These are phyloP conservation scores for Xylariaceae sp. DNA, from an alignment of 2,329 filamentous ascomycete species.

Conservation along the genomic window DNA sequence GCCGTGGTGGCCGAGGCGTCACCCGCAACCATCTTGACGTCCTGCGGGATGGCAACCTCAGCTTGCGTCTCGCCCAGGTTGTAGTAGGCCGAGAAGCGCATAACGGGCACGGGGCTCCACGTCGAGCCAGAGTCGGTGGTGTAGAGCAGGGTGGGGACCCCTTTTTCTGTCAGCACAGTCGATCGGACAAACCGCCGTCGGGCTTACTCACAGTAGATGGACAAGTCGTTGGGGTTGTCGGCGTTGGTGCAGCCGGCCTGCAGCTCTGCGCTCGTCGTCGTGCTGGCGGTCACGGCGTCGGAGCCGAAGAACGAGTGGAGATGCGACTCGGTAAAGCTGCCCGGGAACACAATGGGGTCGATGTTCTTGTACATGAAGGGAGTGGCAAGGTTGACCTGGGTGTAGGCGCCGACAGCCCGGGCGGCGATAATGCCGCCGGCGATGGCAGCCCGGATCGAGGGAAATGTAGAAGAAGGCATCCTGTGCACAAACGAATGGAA, in stretches of 20 bases:
- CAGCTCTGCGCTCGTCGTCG: constrained; percentile 21
- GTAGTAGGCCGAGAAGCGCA: constrained; percentile 16
- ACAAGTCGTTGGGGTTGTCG: constrained; percentile 24
- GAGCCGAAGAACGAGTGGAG: constrained; percentile 20
- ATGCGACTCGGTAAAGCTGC: constrained; percentile 13
- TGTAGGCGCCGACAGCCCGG: not conserved
- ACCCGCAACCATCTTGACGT: constrained; percentile 27
- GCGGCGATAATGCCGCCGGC: not conserved
- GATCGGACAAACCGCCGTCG: constrained; percentile 3
- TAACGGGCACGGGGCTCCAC: constrained; percentile 9
- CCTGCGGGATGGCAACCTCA: constrained; percentile 15
- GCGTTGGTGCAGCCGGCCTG: constrained; percentile 19
- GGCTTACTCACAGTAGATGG: constrained; percentile 18
- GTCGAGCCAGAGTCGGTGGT: constrained; percentile 8
- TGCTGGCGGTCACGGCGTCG: constrained; percentile 14
- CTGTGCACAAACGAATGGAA: not conserved
- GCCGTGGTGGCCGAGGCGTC: constrained; percentile 34
- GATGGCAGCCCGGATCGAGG: not conserved
- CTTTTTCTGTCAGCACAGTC: not conserved
- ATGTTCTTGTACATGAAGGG: constrained; percentile 21
- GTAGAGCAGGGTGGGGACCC: constrained; percentile 10
- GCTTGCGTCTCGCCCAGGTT: constrained; percentile 12
- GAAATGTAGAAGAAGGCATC: not conserved
- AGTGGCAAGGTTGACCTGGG: constrained; percentile 2
- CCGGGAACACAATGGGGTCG: constrained; percentile 19